Evolutionary conservation across 164 flowering plant species (phyloP).

Genomic region (Nymphaea colorata): DNA sequence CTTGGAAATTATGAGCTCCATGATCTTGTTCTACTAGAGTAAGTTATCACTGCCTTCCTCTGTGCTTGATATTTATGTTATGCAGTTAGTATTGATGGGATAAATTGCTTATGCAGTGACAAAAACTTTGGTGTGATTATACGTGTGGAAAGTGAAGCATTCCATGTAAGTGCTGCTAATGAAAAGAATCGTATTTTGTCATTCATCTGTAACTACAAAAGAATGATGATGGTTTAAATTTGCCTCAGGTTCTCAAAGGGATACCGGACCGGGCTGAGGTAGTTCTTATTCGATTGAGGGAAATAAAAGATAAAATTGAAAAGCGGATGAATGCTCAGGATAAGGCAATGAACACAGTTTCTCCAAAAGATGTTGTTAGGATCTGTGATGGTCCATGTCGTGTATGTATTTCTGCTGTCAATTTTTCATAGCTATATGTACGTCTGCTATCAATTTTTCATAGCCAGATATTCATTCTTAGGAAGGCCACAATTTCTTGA

Average conservation of each 20-base stretch:
- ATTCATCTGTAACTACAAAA: background rate
- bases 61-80: background rate
- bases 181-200: background rate
- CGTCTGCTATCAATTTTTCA: background rate
- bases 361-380: constrained; percentile 79
- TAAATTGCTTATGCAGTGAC: constrained; percentile 42
- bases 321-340: constrained; percentile 61
- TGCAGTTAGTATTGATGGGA: background rate
- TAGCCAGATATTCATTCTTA: too few species aligned
- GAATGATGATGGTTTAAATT: background rate
- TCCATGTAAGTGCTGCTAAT: constrained; percentile 43
- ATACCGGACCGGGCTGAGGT: constrained; percentile 88
- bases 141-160: constrained; percentile 96
- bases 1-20: constrained; percentile 97
- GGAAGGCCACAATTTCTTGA: too few species aligned
- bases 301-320: constrained; percentile 80
- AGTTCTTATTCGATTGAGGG: constrained; percentile 69
- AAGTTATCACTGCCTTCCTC: constrained; percentile 14
- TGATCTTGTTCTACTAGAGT: constrained; percentile 93
- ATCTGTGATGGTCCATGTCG: constrained; percentile 82
- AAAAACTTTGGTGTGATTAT: constrained; percentile 85
- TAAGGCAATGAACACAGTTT: constrained; percentile 44
- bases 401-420: constrained; percentile 24
- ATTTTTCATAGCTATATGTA: background rate
- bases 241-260: constrained; percentile 85